A percentile compares a stretch with the other conserved stretches of the same genome.
These are phyloP conservation scores for Fulvia fulva DNA, from an alignment of 2,329 filamentous ascomycete species.

Conservation along the genomic window DNA sequence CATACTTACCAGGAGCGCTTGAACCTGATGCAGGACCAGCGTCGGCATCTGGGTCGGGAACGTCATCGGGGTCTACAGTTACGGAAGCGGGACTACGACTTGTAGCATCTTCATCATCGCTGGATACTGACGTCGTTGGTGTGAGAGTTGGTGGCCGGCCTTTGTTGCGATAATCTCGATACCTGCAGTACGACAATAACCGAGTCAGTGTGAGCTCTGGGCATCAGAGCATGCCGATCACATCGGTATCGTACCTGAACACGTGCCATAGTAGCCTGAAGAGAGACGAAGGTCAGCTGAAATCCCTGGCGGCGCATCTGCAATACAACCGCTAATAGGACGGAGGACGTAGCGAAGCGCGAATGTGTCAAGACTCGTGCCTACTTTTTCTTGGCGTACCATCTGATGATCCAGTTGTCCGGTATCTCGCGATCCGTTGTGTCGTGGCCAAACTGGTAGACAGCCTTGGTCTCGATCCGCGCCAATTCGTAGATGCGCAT, in stretches of 20 bases:
- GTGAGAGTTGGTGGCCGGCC: constrained; percentile 12
- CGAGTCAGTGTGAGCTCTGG: not conserved
- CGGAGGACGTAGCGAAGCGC: not conserved
- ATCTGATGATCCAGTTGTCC: constrained; percentile 48
- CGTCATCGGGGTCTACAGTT: not conserved
- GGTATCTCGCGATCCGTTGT: constrained; percentile 33
- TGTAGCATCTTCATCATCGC: not conserved
- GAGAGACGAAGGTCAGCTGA: not conserved
- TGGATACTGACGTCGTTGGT: not conserved
- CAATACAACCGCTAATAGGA: too few species aligned
- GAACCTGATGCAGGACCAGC: not conserved
- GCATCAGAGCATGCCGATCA: not conserved
- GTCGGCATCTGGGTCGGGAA: not conserved
- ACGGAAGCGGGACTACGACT: not conserved
- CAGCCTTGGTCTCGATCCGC: constrained; percentile 34
- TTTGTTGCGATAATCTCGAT: constrained; percentile 39
- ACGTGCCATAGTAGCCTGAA: constrained; percentile 44
- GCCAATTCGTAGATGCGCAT: constrained; percentile 38
- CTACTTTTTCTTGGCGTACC: constrained; percentile 24
- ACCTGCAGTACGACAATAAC: constrained; percentile 13
- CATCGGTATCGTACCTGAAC: constrained; percentile 33
- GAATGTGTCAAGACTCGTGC: not conserved
- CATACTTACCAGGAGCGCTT: too few species aligned
- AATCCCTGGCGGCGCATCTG: too few species aligned
- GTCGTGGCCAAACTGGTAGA: constrained; percentile 40